phyloP scores from a whole-genome alignment of 768 basidiomycete species.

The Tremella mesenterica region DNA sequence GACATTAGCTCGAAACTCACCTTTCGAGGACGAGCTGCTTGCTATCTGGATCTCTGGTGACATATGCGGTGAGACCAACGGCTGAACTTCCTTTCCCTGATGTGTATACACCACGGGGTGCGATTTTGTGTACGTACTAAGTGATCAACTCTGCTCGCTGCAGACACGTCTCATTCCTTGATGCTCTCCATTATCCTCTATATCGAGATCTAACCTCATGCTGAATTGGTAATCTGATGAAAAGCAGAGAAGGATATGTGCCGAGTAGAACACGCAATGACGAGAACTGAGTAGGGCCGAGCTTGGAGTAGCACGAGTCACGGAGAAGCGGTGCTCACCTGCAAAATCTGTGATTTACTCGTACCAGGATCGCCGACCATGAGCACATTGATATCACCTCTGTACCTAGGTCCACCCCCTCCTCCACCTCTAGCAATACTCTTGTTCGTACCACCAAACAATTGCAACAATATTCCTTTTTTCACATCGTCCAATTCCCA shows the following conservation, averaged over 20 bases:
- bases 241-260: too few species aligned
- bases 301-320: not conserved
- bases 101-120: slow-evolving; percentile 92
- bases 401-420: slow-evolving; percentile 87
- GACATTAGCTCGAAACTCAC: slow-evolving; percentile 46
- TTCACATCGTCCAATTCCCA: slow-evolving; percentile 99
- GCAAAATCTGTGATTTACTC: slow-evolving; percentile 91
- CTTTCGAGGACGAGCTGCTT: slow-evolving; percentile 97
- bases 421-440: slow-evolving; percentile 85
- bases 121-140: slow-evolving; percentile 97
- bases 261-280: too few species aligned
- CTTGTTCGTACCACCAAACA: slow-evolving; percentile 98
- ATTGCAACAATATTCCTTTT: slow-evolving; percentile 89
- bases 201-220: too few species aligned
- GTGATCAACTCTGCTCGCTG: not conserved
- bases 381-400: slow-evolving; percentile 95
- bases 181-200: too few species aligned
- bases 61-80: slow-evolving; percentile 96
- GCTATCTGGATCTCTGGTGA: slow-evolving; percentile 94
- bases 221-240: too few species aligned
- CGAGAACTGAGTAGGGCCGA: not conserved
- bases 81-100: slow-evolving; percentile 98
- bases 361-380: slow-evolving; percentile 99
- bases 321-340: slow-evolving; percentile 51
- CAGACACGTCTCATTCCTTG: not conserved